These are phyloP conservation scores for Aechmea fasciata DNA, from an alignment of 176 grass and related monocot genomes.

Conservation along the genomic window DNA sequence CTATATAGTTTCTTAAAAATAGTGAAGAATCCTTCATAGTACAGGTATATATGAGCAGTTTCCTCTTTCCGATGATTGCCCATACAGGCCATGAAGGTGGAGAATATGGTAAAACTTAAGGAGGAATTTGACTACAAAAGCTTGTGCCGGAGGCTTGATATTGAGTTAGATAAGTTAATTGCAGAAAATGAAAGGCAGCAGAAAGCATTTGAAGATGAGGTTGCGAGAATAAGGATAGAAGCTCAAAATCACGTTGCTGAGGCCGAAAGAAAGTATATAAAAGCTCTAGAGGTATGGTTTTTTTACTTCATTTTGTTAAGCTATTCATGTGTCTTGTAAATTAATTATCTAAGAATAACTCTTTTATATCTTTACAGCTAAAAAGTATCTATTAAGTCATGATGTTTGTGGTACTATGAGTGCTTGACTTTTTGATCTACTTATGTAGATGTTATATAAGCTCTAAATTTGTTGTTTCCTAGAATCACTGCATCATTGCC, in stretches of 20 bases:
- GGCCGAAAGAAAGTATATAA: slow-evolving; percentile 56
- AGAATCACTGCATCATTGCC: too few relatives aligned
- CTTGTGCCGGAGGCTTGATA: slow-evolving; percentile 87
- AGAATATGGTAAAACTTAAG: slow-evolving; percentile 99
- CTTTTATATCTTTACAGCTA: too few relatives aligned
- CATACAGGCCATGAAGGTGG: slow-evolving; percentile 94
- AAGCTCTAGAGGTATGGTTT: slow-evolving; percentile 62
- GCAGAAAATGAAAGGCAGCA: slow-evolving; percentile 92
- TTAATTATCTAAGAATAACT: too few relatives aligned
- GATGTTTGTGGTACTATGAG: too few relatives aligned
- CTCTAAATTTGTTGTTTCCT: too few relatives aligned
- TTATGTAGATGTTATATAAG: not conserved
- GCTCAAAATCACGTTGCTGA: slow-evolving; percentile 64
- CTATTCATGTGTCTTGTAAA: not conserved
- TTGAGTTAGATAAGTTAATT: slow-evolving; percentile 89
- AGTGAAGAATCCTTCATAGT: not conserved
- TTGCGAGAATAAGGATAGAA: slow-evolving; percentile 83
- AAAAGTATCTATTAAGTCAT: too few relatives aligned
- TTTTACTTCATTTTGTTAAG: not conserved
- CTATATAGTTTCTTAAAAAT: not conserved
- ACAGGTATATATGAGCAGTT: slow-evolving; percentile 7
- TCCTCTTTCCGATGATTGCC: slow-evolving; percentile 9
- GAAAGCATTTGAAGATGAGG: slow-evolving; percentile 85
- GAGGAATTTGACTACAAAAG: slow-evolving; percentile 99
- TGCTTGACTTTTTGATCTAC: slow-evolving; percentile 4